Conservation (phyloP, 75 land plant species). For the Azolla pinnata region DNA sequence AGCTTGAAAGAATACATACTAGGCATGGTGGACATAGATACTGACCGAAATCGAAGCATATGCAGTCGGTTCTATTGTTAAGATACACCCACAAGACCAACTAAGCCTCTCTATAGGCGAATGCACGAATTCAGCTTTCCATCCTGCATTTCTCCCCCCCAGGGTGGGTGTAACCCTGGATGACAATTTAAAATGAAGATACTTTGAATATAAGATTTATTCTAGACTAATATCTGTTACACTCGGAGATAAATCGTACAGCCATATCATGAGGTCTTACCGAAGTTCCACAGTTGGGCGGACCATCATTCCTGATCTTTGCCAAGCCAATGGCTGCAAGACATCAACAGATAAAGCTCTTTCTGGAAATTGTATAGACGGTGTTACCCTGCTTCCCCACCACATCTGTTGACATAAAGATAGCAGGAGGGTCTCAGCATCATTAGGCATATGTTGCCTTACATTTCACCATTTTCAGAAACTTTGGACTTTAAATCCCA, state of each 20-base stretch:
- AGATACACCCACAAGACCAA: conserved; percentile 64
- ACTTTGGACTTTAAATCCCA: no score
- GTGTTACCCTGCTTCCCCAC: conserved; percentile 72
- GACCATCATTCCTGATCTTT: conserved; percentile 64
- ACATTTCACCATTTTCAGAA: no score
- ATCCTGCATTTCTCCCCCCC: conserved; percentile 81
- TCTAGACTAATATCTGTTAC: no score
- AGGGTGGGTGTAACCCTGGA: conserved; percentile 74
- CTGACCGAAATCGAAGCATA: conserved; percentile 79
- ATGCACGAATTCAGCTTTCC: conserved; percentile 67
- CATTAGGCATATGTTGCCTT: neutral
- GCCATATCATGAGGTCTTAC: conserved; percentile 22
- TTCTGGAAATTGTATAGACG: conserved; percentile 79
- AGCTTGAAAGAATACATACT: no score
- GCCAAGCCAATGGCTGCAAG: conserved; percentile 77
- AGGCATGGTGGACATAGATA: conserved; percentile 3
- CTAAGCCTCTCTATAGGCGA: conserved; percentile 62
- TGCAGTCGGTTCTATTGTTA: conserved; percentile 49
- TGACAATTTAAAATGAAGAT: neutral
- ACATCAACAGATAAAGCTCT: conserved; percentile 71
- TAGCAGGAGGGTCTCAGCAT: no score
- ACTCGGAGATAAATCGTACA: no score
- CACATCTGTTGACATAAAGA: conserved; percentile 72
- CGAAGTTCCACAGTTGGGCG: conserved; percentile 69
- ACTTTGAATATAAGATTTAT: no score